These are phyloP conservation scores for Halophytophthora polymorphica DNA, from an alignment of 352 stramenopile species.

Conservation along the genomic window DNA sequence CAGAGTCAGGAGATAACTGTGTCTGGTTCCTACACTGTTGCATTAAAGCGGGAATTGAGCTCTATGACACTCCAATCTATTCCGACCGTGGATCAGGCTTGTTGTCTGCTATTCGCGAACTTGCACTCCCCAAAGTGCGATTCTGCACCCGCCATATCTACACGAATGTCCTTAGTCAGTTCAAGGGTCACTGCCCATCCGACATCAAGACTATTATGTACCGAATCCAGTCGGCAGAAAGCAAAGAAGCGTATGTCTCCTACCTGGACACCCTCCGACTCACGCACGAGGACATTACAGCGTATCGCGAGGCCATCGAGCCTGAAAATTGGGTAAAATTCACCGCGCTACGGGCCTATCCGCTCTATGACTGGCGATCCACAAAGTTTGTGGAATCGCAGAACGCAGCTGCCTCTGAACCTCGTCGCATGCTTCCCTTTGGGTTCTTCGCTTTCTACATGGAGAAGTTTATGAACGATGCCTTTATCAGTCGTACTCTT, in stretches of 20 bases:
- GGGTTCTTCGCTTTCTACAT: conserved; percentile 16
- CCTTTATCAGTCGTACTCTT: not conserved
- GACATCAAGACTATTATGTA: conserved; percentile 11
- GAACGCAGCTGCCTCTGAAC: conserved; percentile 3
- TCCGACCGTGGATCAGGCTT: conserved; percentile 4
- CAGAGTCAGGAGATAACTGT: conserved; percentile 8
- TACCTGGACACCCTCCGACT: conserved; percentile 3
- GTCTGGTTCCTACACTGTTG: conserved; percentile 7
- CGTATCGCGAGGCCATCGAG: conserved; percentile 8
- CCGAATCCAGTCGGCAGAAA: conserved; percentile 8
- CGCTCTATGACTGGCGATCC: conserved; percentile 17
- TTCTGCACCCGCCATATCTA: conserved; percentile 16
- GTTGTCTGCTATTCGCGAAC: not conserved
- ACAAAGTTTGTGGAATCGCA: conserved; percentile 22
- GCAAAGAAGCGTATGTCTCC: conserved; percentile 4
- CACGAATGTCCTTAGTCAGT: conserved; percentile 9
- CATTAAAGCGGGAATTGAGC: not conserved
- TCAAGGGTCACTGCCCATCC: not conserved
- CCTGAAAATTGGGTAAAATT: conserved; percentile 13
- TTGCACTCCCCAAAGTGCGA: conserved; percentile 1
- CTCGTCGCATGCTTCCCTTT: conserved; percentile 6
- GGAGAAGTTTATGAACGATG: conserved; percentile 17
- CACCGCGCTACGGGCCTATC: conserved; percentile 2
- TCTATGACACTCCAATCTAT: conserved; percentile 9
- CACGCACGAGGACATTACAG: not conserved